Evolutionary conservation across 139 green algal genomes (phyloP), one percentile per base, ranked within the genome.

Genomic region (Gonium pectorale): DNA sequence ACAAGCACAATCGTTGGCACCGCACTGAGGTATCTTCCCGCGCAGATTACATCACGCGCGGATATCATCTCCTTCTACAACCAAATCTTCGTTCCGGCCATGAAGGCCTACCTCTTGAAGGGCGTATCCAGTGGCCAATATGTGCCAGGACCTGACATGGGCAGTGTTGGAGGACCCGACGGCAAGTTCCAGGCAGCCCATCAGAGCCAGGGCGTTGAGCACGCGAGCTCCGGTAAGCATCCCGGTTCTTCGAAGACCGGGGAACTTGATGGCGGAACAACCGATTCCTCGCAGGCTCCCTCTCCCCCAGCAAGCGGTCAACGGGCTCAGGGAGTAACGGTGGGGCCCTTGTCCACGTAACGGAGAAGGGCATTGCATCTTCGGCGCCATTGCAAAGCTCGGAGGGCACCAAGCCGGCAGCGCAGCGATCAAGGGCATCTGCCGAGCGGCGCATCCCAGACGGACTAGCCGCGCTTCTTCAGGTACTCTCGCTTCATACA

Each of bases 31-130:
- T 79, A 7, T 41, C 43, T 63, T 9, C 24, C 21, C 35, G 35
- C 24, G 49, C 80, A 86, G 49, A 68, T 87, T 2, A 29, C 29
- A 4, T 22, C n/a, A 0, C 88, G 79, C 8, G 94, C 92, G 9
- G 96, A 98, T 83, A 97, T 99, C 85, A 98, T 99, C 68, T 83
- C 90, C 8, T 98, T 98, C 86, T 99, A 99, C 90, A 99, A 99
- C 84, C 60, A 87, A 60, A 56, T 80, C 27, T 96, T 97, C 80
- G 93, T 98, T 19, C 93, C 93, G 0, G 69, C 82, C 37, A 91
- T 93, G 90, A 91, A 91, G 52, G 33, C 66, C 27, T 89, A 79
- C 86, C 88, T 93, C 81, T 77, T 93, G 0, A 90, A 83, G 56
- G 27, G 62, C 31, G 77, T 75, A 24, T 54, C 43, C 17, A 35